Conservation (phyloP, 2,329 filamentous ascomycete species). For the Ophiostoma sp. region DNA sequence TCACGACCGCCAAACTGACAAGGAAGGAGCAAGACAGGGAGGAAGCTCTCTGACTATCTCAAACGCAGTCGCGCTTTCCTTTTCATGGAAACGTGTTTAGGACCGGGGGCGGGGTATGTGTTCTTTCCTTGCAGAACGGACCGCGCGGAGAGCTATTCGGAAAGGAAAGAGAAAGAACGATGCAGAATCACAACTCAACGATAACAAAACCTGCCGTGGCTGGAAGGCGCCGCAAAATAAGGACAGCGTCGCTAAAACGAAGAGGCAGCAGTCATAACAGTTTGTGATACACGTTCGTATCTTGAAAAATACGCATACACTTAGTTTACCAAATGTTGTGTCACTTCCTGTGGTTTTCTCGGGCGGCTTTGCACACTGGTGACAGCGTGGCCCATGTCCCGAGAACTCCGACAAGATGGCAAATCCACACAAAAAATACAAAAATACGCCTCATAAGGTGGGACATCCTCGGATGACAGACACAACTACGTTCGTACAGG, state of each 20-base stretch:
- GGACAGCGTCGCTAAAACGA: not conserved
- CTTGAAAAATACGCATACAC: not conserved
- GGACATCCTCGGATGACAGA: not conserved
- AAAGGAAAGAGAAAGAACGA: slow-evolving; percentile 2
- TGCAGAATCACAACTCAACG: not conserved
- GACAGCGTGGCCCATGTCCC: not conserved
- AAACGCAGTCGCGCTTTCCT: not conserved
- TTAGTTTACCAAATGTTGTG: not conserved
- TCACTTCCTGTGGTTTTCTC: not conserved
- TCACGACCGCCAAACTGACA: not conserved
- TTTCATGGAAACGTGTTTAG: not conserved
- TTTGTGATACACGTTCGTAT: not conserved
- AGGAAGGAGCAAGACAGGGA: slow-evolving; percentile 1
- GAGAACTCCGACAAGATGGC: slow-evolving; percentile 6
- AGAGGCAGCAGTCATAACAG: not conserved
- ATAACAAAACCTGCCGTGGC: not conserved
- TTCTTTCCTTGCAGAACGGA: not conserved
- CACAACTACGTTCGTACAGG: not conserved
- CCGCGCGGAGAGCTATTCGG: not conserved
- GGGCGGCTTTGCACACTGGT: not conserved
- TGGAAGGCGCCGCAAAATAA: not conserved
- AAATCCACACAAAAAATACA: not conserved
- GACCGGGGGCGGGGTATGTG: not conserved
- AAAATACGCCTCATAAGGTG: not conserved
- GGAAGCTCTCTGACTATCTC: not conserved